A percentile compares a stretch with the other conserved stretches of the same genome.
Evolutionary conservation across 805 yeast genomes (phyloP).

Genomic region (Blastobotrys robertii): DNA sequence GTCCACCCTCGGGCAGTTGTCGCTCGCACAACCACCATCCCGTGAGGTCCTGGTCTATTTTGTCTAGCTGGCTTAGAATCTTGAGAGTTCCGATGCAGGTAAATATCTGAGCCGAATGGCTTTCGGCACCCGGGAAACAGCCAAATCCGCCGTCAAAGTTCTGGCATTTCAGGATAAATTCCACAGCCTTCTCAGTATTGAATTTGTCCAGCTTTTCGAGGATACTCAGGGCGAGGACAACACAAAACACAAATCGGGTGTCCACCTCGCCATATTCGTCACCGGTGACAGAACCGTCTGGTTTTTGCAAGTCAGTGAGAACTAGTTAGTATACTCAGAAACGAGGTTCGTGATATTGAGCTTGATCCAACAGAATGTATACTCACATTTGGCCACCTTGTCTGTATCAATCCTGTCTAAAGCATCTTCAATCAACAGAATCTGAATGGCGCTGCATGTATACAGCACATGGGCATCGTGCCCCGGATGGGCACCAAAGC

Average conservation of each 20-base stretch:
- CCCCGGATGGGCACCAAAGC: conserved; percentile 80
- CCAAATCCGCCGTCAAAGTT: conserved; percentile 98
- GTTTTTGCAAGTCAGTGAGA: conserved; percentile 34
- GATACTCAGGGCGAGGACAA: conserved; percentile 62
- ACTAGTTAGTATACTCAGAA: conserved; percentile 1
- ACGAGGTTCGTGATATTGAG: not conserved
- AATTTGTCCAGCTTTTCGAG: conserved; percentile 47
- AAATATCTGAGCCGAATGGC: conserved; percentile 85
- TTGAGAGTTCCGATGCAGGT: conserved; percentile 78
- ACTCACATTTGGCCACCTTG: conserved; percentile 31
- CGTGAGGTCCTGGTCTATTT: conserved; percentile 34
- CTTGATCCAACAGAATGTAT: conserved; percentile 24
- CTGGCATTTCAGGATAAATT: conserved; percentile 57
- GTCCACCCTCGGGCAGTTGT: conserved; percentile 79
- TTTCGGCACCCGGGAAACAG: conserved; percentile 85
- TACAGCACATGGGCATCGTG: conserved; percentile 85
- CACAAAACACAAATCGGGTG: conserved; percentile 81
- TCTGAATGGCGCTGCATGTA: conserved; percentile 80
- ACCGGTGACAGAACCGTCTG: conserved; percentile 74
- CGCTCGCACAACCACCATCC: conserved; percentile 89
- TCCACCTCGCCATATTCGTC: conserved; percentile 90
- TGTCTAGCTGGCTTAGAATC: conserved; percentile 49
- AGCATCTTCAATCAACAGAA: conserved; percentile 56
- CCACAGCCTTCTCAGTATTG: conserved; percentile 43
- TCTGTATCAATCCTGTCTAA: conserved; percentile 34